These are phyloP conservation scores for Rhododendron ovatum DNA, from an alignment of 148 eudicot genomes.

Conservation along the genomic window DNA sequence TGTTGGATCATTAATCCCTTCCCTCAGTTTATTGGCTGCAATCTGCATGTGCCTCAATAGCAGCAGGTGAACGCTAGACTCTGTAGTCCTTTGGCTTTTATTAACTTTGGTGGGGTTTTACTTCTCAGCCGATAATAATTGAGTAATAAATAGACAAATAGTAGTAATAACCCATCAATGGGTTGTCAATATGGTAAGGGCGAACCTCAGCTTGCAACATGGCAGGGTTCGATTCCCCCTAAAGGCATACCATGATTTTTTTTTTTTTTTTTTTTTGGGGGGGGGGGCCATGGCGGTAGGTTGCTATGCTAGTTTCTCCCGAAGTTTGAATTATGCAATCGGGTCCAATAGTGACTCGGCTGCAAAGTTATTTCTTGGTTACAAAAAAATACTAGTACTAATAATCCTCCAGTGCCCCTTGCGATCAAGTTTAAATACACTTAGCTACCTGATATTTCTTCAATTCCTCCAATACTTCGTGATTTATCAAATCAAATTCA, in stretches of 20 bases:
- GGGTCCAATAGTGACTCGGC: too few relatives aligned
- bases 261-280: too few relatives aligned
- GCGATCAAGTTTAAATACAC: not conserved
- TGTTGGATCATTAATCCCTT: not conserved
- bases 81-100: not conserved
- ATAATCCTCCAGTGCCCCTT: not conserved
- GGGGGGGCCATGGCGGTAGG: too few relatives aligned
- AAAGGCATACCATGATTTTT: too few relatives aligned
- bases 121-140: not conserved
- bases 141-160: not conserved
- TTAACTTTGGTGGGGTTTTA: not conserved
- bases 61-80: not conserved
- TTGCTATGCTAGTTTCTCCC: too few relatives aligned
- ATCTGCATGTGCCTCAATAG: not conserved
- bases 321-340: too few relatives aligned
- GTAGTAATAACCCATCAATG: not conserved
- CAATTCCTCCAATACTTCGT: not conserved
- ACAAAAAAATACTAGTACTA: too few relatives aligned
- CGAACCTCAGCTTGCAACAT: too few relatives aligned
- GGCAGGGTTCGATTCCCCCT: too few relatives aligned
- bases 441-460: not conserved
- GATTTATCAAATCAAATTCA: not conserved
- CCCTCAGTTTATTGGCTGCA: not conserved
- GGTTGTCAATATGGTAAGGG: too few relatives aligned
- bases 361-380: too few relatives aligned